A percentile compares a stretch with the other conserved stretches of the same genome.
phyloP scores from a whole-genome alignment of 192 early-diverging fungal species.

The Rhizophagus clarus region DNA sequence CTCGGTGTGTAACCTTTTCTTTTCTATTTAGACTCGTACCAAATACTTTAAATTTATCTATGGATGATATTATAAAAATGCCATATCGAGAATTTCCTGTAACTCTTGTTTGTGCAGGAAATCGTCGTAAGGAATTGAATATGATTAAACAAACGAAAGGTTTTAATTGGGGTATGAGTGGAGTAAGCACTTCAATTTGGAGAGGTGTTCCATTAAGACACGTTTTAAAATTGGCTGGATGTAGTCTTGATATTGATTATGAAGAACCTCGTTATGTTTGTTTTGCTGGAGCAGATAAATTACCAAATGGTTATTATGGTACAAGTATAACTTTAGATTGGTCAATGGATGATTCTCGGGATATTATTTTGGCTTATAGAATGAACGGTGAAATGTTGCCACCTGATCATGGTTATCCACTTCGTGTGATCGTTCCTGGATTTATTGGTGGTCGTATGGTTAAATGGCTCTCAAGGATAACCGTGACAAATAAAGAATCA shows the following conservation, averaged over 20 bases:
- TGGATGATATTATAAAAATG: slow-evolving; percentile 52
- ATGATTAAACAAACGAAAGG: slow-evolving; percentile 60
- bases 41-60: slow-evolving; percentile 44
- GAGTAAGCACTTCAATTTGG: slow-evolving; percentile 60
- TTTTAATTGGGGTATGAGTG: slow-evolving; percentile 63
- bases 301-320: slow-evolving; percentile 73
- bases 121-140: slow-evolving; percentile 70
- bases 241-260: slow-evolving; percentile 34
- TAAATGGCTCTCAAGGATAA: slow-evolving; percentile 78
- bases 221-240: slow-evolving; percentile 45
- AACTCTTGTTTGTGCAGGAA: slow-evolving; percentile 67
- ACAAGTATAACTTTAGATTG: slow-evolving; percentile 69
- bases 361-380: slow-evolving; percentile 76
- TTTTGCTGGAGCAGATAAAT: slow-evolving; percentile 60
- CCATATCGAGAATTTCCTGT: slow-evolving; percentile 56
- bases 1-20: neutral
- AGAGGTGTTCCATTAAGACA: slow-evolving; percentile 59
- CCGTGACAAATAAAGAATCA: slow-evolving; percentile 60
- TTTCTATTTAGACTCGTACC: slow-evolving; percentile 45
- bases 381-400: slow-evolving; percentile 76
- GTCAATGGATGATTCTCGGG: slow-evolving; percentile 65
- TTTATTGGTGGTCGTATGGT: slow-evolving; percentile 86
- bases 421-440: slow-evolving; percentile 86
- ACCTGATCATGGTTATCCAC: slow-evolving; percentile 86
- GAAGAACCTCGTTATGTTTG: slow-evolving; percentile 44